These are phyloP conservation scores for Emmonsia crescens DNA, from an alignment of 2,329 filamentous ascomycete species.

Conservation along the genomic window DNA sequence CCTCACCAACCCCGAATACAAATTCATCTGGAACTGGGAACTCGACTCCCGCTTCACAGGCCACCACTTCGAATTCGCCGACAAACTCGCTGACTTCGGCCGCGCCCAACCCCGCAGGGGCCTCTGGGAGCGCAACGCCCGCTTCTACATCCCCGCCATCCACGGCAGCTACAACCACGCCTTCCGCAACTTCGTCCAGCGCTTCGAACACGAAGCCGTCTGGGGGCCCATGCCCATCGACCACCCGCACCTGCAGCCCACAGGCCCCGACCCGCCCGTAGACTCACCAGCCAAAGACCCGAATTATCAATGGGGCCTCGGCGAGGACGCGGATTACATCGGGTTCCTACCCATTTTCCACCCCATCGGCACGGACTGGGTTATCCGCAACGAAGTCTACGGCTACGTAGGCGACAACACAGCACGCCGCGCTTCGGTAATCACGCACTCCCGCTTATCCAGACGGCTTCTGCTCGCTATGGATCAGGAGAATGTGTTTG, in stretches of 20 bases:
- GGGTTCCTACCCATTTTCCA: constrained; percentile 73
- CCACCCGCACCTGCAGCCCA: constrained; percentile 44
- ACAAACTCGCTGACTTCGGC: constrained; percentile 48
- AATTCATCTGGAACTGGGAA: constrained; percentile 82
- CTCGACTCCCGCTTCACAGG: constrained; percentile 70
- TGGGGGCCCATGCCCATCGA: constrained; percentile 57
- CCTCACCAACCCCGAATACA: constrained; percentile 65
- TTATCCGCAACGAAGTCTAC: constrained; percentile 26
- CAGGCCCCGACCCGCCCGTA: constrained; percentile 54
- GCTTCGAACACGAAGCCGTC: constrained; percentile 44
- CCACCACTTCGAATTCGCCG: constrained; percentile 69
- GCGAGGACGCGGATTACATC: constrained; percentile 63
- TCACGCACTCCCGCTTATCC: constrained; percentile 64
- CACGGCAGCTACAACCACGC: constrained; percentile 38
- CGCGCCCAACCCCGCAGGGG: constrained; percentile 46
- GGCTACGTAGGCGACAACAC: constrained; percentile 43
- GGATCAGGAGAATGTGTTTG: constrained; percentile 63
- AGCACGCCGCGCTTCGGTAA: constrained; percentile 64
- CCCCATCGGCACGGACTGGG: constrained; percentile 60
- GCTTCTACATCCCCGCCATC: constrained; percentile 44
- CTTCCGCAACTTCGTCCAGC: constrained; percentile 12
- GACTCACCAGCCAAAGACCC: constrained; percentile 47
- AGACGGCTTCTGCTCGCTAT: constrained; percentile 62
- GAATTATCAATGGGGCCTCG: constrained; percentile 63
- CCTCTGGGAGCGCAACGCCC: constrained; percentile 48